phyloP scores from a whole-genome alignment of 2,329 filamentous ascomycete species.

The Phaeophleospora eucalypticola region DNA sequence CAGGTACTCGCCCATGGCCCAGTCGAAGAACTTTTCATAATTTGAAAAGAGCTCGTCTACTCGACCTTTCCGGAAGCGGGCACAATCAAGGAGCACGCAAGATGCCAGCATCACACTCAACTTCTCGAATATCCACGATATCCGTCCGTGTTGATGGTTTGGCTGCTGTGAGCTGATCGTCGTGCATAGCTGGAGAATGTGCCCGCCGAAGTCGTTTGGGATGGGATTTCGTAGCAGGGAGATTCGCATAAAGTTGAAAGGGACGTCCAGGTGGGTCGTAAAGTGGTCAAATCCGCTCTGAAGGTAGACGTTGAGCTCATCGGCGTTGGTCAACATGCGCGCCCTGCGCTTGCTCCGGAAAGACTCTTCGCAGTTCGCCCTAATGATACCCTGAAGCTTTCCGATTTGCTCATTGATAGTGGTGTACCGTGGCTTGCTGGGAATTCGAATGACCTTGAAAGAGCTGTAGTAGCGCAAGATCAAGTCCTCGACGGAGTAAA shows the following conservation, averaged over 20 bases:
- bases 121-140: constrained; percentile 40
- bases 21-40: constrained; percentile 42
- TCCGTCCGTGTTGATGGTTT: constrained; percentile 28
- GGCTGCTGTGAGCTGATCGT: constrained; percentile 36
- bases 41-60: constrained; percentile 38
- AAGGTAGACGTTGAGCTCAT: constrained; percentile 47
- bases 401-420: constrained; percentile 49
- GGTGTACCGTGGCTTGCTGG: constrained; percentile 42
- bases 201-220: constrained; percentile 46
- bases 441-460: constrained; percentile 46
- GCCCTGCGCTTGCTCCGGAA: constrained; percentile 41
- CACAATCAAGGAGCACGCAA: constrained; percentile 48
- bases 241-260: constrained; percentile 51
- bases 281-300: constrained; percentile 52
- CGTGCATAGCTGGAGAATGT: constrained; percentile 48
- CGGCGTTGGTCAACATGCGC: constrained; percentile 46
- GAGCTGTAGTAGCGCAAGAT: constrained; percentile 51
- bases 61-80: constrained; percentile 36
- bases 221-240: constrained; percentile 44
- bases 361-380: constrained; percentile 39
- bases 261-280: constrained; percentile 39
- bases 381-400: constrained; percentile 44
- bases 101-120: constrained; percentile 49
- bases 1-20: constrained; percentile 44
- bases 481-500: constrained; percentile 45